Conservation (phyloP, 2,329 filamentous ascomycete species). For the Ophiocordyceps camponoti-leonardi region DNA sequence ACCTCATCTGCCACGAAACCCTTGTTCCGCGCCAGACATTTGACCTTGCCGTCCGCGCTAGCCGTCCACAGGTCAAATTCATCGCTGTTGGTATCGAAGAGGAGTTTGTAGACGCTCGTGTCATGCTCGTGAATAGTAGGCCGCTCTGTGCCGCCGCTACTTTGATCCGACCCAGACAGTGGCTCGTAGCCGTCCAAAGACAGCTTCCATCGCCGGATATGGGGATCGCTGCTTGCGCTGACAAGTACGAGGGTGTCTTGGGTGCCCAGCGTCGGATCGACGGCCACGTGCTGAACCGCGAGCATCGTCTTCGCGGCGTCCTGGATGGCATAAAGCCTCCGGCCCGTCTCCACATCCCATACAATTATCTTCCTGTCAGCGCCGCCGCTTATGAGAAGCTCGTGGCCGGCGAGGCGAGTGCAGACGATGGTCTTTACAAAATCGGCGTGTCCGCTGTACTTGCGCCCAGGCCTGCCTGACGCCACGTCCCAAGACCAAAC, state of each 20-base stretch:
- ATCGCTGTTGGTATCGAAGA: constrained; percentile 46
- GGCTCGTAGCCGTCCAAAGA: constrained; percentile 34
- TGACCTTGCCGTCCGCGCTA: constrained; percentile 76
- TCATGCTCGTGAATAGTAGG: constrained; percentile 62
- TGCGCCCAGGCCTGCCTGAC: constrained; percentile 34
- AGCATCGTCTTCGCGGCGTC: constrained; percentile 55
- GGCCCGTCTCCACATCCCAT: constrained; percentile 57
- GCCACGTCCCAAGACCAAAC: constrained; percentile 70
- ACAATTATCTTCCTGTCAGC: constrained; percentile 69
- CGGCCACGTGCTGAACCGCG: constrained; percentile 59
- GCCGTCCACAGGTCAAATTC: constrained; percentile 77
- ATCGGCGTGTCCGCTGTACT: constrained; percentile 64
- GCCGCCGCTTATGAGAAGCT: constrained; percentile 55
- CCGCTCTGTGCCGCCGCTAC: constrained; percentile 21
- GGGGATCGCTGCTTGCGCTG: constrained; percentile 64
- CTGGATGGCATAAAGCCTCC: constrained; percentile 58
- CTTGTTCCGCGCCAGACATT: constrained; percentile 54
- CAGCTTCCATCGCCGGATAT: constrained; percentile 65
- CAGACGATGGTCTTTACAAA: constrained; percentile 75
- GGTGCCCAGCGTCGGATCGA: constrained; percentile 50
- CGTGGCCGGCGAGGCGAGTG: constrained; percentile 39
- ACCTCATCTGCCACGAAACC: constrained; percentile 56
- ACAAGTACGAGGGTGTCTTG: constrained; percentile 40
- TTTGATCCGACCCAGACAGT: constrained; percentile 27
- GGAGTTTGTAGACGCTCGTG: constrained; percentile 71